Evolutionary conservation across 768 basidiomycete species (phyloP), one percentile per base, ranked within the genome.

Genomic region (Paxillus ammoniavirescens): DNA sequence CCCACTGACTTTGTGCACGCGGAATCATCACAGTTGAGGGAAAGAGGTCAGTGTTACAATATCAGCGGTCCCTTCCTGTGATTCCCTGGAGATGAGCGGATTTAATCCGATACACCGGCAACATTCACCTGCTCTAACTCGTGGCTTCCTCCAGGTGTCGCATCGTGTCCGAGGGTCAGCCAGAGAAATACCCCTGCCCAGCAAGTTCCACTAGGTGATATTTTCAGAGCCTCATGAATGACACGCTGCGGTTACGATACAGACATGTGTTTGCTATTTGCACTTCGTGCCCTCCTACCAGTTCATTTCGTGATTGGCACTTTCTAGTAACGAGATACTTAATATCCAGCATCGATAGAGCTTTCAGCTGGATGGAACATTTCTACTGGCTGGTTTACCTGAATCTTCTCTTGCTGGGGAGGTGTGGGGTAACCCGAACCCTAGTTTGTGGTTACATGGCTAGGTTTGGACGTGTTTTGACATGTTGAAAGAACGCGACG

Each of bases 401-500:
- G 26, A 3, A 21, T 21, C 21, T 21, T 21, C 21, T 21, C 21
- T 21, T 21, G 21, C 21, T 21, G 21, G 21, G 21, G 21, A 21
- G 21, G 26, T 26, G 26, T 26, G 26, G 26, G 26, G 31, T 45
- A 45, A 45, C 47, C 41, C 36, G 13, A 65, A 65, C 62, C 65
- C 65, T 56, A 62, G 35, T 0, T 4, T 59, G n/a, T 28, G 65
- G 64, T 66, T 52, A 40, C 15, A 36, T 18, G n/a, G 17, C 48
- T 30, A 13, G 6, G 8, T 49, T 2, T 17, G 42, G 53, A 9
- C 14, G 2, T 68, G 26, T 64, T 69, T 64, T 49, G 57, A 31
- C n/a, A 4, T 66, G 23, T 70, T 53, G 49, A 18, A 41, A 43
- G 57, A 61, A 70, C 69, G 61, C 69, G 69, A 70, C 70, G 69